Percentiles rank a stretch among this genome's conserved stretches.
Evolutionary conservation across 148 eudicot genomes (phyloP).

Genomic region (Amaranthus hypochondriacus): DNA sequence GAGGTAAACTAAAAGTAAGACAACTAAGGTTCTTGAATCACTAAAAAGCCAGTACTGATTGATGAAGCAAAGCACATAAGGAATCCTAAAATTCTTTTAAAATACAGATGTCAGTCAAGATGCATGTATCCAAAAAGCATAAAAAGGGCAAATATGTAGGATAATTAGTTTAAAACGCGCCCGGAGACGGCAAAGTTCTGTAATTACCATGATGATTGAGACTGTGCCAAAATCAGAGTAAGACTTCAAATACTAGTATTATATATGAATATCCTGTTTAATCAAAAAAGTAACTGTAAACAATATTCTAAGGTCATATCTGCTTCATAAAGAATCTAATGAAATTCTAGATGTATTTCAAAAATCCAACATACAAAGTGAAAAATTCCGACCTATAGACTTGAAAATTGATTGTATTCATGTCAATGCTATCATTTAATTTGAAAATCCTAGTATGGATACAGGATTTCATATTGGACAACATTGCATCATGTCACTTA

Average conservation of each 20-base stretch:
- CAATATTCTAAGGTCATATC: no score
- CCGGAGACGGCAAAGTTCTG: conserved; percentile 92
- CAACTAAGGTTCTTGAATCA: no score
- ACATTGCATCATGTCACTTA: not conserved
- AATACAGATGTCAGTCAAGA: not conserved
- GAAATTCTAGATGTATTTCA: no score
- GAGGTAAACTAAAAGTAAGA: no score
- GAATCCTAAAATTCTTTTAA: not conserved
- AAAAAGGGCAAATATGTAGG: not conserved
- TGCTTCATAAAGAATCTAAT: no score
- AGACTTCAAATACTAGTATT: not conserved
- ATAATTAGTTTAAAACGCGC: conserved; percentile 79
- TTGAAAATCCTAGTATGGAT: no score
- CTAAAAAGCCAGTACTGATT: not conserved
- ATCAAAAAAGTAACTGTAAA: not conserved
- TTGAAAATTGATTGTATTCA: no score
- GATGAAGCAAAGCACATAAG: not conserved
- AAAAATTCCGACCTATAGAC: no score
- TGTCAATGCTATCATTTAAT: not conserved
- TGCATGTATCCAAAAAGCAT: not conserved
- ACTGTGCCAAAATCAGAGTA: conserved; percentile 33
- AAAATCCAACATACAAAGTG: not conserved
- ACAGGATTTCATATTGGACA: not conserved
- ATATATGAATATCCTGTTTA: not conserved
- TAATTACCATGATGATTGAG: conserved; percentile 93